Percentiles rank a stretch among this genome's conserved stretches.
These are phyloP conservation scores for Chalciporus sp. DNA, from an alignment of 1,284 basidiomycete species.

Conservation along the genomic window DNA sequence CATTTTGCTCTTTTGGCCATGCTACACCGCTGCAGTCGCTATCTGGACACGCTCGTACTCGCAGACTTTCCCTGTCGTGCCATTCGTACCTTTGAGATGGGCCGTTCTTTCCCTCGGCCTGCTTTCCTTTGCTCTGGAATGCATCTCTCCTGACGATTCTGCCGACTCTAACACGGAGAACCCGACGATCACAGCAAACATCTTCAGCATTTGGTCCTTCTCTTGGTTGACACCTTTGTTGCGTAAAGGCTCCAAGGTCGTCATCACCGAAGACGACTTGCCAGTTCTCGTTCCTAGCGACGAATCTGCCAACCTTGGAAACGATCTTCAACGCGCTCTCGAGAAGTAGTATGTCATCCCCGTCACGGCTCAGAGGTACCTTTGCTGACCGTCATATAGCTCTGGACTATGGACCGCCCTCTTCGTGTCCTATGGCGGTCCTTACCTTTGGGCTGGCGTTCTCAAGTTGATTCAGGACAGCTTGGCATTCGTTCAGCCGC, in stretches of 20 bases:
- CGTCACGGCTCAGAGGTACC: background rate
- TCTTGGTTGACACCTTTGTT: constrained; percentile 81
- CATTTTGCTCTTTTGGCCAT: constrained; percentile 84
- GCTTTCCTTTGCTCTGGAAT: constrained; percentile 69
- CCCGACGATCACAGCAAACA: constrained; percentile 80
- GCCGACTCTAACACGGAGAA: constrained; percentile 60
- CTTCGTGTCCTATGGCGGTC: constrained; percentile 76
- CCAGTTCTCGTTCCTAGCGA: constrained; percentile 69
- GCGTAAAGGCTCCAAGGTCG: constrained; percentile 62
- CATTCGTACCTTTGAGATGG: constrained; percentile 51
- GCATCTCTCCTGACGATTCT: constrained; percentile 64
- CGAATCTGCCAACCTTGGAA: constrained; percentile 72
- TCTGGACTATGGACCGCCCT: constrained; percentile 71
- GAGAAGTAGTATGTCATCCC: constrained; percentile 53
- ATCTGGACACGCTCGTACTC: constrained; percentile 66
- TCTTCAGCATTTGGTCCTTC: constrained; percentile 80
- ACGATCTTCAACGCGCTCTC: constrained; percentile 62
- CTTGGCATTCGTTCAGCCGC: constrained; percentile 86
- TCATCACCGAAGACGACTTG: constrained; percentile 79
- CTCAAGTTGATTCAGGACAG: constrained; percentile 82
- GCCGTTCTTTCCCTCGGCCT: constrained; percentile 52
- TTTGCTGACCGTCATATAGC: constrained; percentile 16
- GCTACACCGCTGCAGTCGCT: constrained; percentile 55
- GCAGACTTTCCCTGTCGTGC: constrained; percentile 24
- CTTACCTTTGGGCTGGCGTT: constrained; percentile 68